Conservation (phyloP, 768 basidiomycete genomes). For the Sistotremastrum niveocremeum region DNA sequence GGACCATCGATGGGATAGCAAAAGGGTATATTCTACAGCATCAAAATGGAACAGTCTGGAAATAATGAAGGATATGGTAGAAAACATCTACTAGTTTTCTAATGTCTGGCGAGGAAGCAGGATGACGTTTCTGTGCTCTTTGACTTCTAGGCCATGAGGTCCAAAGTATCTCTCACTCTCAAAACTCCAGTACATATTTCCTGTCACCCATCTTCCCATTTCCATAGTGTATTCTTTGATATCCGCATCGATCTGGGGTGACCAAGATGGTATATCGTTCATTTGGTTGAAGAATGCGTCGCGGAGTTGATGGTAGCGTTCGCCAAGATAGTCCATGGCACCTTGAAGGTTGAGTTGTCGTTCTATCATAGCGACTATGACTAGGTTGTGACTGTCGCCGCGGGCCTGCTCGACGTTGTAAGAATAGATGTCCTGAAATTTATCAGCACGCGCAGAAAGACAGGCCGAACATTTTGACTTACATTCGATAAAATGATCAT, state of each 20-base stretch:
- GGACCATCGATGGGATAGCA: too few relatives aligned
- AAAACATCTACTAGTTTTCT: too few relatives aligned
- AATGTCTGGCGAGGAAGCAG: too few relatives aligned
- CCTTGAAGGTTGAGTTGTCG: slow-evolving; percentile 11
- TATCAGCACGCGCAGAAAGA: background rate
- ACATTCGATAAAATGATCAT: slow-evolving; percentile 16
- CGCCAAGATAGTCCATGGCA: slow-evolving; percentile 15
- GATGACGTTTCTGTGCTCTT: too few relatives aligned
- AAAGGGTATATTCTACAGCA: too few relatives aligned
- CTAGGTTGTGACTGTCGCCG: slow-evolving; percentile 15
- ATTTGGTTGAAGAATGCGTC: slow-evolving; percentile 4
- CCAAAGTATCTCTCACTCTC: slow-evolving; percentile 14
- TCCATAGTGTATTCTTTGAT: slow-evolving; percentile 4
- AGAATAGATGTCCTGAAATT: slow-evolving; percentile 16
- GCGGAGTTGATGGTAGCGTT: slow-evolving; percentile 6
- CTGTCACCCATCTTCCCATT: slow-evolving; percentile 11
- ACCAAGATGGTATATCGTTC: slow-evolving; percentile 3
- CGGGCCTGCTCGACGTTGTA: slow-evolving; percentile 20
- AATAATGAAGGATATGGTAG: too few relatives aligned
- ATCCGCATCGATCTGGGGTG: slow-evolving; percentile 2
- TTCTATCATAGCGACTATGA: slow-evolving; percentile 17
- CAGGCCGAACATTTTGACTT: background rate
- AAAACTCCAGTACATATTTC: slow-evolving; percentile 12
- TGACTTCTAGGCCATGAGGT: slow-evolving; percentile 3
- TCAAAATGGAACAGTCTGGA: too few relatives aligned